Conservation (phyloP, 148 eudicot genomes). For the Chenopodium formosanum region DNA sequence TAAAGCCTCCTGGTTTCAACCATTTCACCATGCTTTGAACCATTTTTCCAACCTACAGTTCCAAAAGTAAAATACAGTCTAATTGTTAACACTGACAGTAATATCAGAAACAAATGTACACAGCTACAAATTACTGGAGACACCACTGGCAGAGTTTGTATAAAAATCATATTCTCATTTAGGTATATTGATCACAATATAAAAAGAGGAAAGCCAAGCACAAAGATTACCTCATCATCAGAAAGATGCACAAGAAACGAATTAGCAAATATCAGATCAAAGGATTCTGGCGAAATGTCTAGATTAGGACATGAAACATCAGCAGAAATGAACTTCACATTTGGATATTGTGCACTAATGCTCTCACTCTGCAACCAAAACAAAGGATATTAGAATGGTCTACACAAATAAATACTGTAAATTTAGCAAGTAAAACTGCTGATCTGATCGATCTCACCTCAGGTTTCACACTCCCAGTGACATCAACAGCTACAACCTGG, state of each 20-base stretch:
- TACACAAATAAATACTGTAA: neutral
- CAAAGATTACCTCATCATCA: conserved; percentile 66
- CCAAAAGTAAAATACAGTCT: neutral
- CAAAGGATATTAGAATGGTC: neutral
- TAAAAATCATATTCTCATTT: neutral
- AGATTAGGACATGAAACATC: conserved; percentile 71
- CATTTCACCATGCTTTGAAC: conserved; percentile 72
- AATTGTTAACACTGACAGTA: neutral
- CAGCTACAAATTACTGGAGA: neutral
- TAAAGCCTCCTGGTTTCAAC: conserved; percentile 78
- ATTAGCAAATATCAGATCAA: conserved; percentile 77
- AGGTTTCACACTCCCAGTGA: conserved; percentile 58
- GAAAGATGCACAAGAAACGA: conserved; percentile 89
- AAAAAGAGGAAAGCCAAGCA: neutral
- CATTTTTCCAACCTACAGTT: conserved; percentile 61
- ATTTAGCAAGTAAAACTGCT: neutral
- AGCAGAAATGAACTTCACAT: conserved; percentile 73
- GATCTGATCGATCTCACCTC: conserved; percentile 42
- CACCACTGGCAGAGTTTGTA: neutral
- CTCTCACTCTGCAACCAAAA: conserved; percentile 58
- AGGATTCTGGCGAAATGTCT: conserved; percentile 50
- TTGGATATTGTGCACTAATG: conserved; percentile 52
- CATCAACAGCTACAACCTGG: conserved; percentile 65
- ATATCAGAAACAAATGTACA: neutral
- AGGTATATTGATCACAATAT: neutral